Conservation (phyloP, 108 stramenopile species). For the Fistulifera pelliculosa region DNA sequence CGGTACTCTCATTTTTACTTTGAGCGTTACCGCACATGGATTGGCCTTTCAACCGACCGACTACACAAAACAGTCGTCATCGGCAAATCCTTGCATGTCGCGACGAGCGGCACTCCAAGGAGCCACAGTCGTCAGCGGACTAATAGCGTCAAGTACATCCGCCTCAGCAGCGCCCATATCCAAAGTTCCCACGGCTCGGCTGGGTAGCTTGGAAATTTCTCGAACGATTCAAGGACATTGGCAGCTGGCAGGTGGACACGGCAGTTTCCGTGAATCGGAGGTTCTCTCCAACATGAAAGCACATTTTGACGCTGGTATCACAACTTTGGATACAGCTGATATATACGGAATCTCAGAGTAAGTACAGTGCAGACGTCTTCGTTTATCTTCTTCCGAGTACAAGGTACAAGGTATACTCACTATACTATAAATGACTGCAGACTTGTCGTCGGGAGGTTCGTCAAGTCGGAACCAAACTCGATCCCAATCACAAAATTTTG, state of each 20-base stretch:
- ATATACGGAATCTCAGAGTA: constrained; percentile 44
- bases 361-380: too few species aligned
- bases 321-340: constrained; percentile 48
- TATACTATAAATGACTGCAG: too few species aligned
- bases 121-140: too few species aligned
- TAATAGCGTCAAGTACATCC: background rate
- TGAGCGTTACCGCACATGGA: too few species aligned
- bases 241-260: constrained; percentile 58
- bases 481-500: constrained; percentile 45
- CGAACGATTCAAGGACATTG: constrained; percentile 49
- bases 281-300: constrained; percentile 35
- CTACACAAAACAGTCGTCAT: too few species aligned
- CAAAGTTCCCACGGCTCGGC: constrained; percentile 18
- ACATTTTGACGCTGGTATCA: constrained; percentile 34
- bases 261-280: constrained; percentile 27
- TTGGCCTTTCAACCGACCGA: too few species aligned
- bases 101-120: too few species aligned
- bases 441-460: constrained; percentile 37
- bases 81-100: too few species aligned
- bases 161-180: background rate
- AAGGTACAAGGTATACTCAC: too few species aligned
- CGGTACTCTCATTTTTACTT: too few species aligned
- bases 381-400: too few species aligned
- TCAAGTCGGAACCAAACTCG: constrained; percentile 16
- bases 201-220: constrained; percentile 27